Percentiles rank a stretch among this genome's conserved stretches.
Evolutionary conservation across 768 basidiomycete genomes (phyloP).

Genomic region (Dentipellis sp.): DNA sequence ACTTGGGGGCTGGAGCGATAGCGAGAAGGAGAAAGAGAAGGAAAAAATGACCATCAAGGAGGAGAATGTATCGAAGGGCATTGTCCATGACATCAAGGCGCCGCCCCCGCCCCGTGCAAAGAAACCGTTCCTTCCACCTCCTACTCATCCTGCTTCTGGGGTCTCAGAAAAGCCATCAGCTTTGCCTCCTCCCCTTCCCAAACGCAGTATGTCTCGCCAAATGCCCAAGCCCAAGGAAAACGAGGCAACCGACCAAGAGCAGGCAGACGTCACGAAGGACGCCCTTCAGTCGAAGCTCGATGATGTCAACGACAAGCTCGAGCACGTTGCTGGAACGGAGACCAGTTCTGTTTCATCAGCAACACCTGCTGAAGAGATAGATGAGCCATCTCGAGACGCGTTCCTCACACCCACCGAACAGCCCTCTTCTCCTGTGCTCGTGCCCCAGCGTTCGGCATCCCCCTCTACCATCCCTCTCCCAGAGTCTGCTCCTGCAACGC

Average conservation of each 20-base stretch:
- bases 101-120: conserved; percentile 5
- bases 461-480: conserved; percentile 18
- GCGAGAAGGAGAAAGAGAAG: conserved; percentile 27
- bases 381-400: neutral
- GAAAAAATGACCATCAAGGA: conserved; percentile 20
- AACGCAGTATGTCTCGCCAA: conserved; percentile 8
- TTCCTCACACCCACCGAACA: conserved; percentile 10
- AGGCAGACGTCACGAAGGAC: neutral
- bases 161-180: conserved; percentile 5
- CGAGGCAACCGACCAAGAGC: neutral
- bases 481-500: conserved; percentile 19
- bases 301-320: neutral
- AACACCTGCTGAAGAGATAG: conserved; percentile 1
- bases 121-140: conserved; percentile 12
- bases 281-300: neutral
- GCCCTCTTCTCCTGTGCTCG: neutral
- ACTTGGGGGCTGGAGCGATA: conserved; percentile 40
- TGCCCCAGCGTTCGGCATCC: conserved; percentile 10
- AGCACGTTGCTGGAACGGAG: neutral
- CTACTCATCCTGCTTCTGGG: conserved; percentile 4
- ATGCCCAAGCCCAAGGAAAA: neutral
- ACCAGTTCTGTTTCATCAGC: neutral
- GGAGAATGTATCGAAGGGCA: neutral
- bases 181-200: conserved; percentile 11
- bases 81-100: neutral